Percentiles rank a stretch among this genome's conserved stretches.
These are phyloP conservation scores for Spencermartinsiella ligniputridi DNA, from an alignment of 1,139 yeast species.

Conservation along the genomic window DNA sequence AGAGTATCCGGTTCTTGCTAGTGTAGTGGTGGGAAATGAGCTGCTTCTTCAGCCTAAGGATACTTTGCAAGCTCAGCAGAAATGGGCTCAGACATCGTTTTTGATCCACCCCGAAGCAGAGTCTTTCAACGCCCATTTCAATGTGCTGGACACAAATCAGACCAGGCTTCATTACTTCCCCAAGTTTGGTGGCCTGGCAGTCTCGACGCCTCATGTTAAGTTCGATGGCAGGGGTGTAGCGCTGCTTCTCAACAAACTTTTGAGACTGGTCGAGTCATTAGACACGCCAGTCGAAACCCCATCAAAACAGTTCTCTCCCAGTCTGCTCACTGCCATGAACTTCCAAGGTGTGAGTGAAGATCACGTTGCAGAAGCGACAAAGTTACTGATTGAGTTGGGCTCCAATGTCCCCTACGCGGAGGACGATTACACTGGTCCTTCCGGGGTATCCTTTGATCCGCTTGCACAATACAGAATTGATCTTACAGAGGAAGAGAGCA, in stretches of 20 bases:
- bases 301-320: slow-evolving; percentile 1
- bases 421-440: not conserved
- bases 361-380: not conserved
- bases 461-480: not conserved
- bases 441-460: not conserved
- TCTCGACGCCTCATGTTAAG: slow-evolving; percentile 6
- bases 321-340: slow-evolving; percentile 4
- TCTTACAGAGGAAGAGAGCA: slow-evolving; percentile 7
- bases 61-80: not conserved
- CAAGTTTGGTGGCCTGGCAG: slow-evolving; percentile 3
- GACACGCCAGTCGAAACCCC: not conserved
- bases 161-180: not conserved
- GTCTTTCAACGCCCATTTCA: not conserved
- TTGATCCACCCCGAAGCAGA: not conserved
- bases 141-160: not conserved
- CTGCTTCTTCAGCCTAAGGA: not conserved
- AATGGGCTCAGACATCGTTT: slow-evolving; percentile 7
- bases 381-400: not conserved
- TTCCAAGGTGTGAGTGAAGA: not conserved
- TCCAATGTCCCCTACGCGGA: slow-evolving; percentile 3
- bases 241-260: slow-evolving; percentile 1
- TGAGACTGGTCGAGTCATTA: not conserved
- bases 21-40: not conserved
- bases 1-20: slow-evolving; percentile 7
- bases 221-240: slow-evolving; percentile 9